Percentiles rank a stretch among this genome's conserved stretches.
Conservation (phyloP, 1,139 yeast genomes). For the Candida gigantensis region DNA sequence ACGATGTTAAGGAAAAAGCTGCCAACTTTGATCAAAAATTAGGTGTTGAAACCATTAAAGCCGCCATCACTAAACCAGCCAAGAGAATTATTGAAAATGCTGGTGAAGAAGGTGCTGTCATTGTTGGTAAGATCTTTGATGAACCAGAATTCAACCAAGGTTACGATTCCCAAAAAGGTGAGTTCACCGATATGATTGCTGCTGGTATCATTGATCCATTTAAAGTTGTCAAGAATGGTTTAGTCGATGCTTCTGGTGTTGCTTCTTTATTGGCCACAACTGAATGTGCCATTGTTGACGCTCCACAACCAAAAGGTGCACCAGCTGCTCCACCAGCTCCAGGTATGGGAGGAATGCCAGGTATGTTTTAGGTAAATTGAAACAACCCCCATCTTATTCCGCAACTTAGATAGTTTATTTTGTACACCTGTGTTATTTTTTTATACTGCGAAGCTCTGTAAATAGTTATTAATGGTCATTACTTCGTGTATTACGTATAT, state of each 20-base stretch:
- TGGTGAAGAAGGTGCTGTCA: slow-evolving; percentile 97
- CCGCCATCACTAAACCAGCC: slow-evolving; percentile 97
- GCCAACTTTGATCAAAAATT: slow-evolving; percentile 96
- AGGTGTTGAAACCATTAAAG: slow-evolving; percentile 93
- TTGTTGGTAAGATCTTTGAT: slow-evolving; percentile 92
- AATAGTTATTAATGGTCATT: slow-evolving; percentile 1
- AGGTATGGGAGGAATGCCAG: slow-evolving; percentile 48
- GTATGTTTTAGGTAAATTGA: slow-evolving; percentile 3
- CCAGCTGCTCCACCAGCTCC: slow-evolving; percentile 62
- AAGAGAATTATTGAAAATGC: slow-evolving; percentile 97
- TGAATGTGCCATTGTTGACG: slow-evolving; percentile 98
- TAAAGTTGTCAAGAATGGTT: slow-evolving; percentile 97
- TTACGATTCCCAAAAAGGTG: slow-evolving; percentile 91
- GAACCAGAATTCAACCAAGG: slow-evolving; percentile 89
- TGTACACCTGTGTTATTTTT: too few relatives aligned
- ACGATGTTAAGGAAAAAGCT: slow-evolving; percentile 62
- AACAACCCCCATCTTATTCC: not conserved
- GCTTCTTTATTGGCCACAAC: slow-evolving; percentile 98
- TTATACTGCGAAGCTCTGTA: slow-evolving; percentile 4
- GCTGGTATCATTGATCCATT: slow-evolving; percentile 99
- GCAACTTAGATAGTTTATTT: not conserved
- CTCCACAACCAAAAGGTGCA: slow-evolving; percentile 84
- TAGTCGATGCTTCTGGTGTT: slow-evolving; percentile 97
- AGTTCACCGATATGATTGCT: slow-evolving; percentile 94
- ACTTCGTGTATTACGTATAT: not conserved